These are phyloP conservation scores for Coniella lustricola DNA, from an alignment of 2,329 filamentous ascomycete species.

Conservation along the genomic window DNA sequence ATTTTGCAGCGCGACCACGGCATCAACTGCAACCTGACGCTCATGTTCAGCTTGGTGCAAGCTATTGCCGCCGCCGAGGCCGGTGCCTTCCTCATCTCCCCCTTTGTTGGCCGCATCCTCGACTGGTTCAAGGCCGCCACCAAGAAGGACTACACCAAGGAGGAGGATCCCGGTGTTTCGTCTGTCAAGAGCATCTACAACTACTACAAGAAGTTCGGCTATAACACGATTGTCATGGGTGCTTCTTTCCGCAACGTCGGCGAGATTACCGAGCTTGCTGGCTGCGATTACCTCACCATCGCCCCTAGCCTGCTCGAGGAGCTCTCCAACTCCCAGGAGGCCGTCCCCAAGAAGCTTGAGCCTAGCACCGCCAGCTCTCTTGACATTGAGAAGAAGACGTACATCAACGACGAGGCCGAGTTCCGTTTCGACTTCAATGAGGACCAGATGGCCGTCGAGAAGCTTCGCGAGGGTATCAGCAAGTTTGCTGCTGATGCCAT, in stretches of 20 bases:
- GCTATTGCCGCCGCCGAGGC: slow-evolving; percentile 95
- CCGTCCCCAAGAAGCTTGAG: slow-evolving; percentile 90
- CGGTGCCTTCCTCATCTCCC: slow-evolving; percentile 93
- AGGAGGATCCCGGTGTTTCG: slow-evolving; percentile 93
- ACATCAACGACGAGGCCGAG: slow-evolving; percentile 78
- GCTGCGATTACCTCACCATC: slow-evolving; percentile 98
- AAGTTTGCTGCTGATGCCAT: slow-evolving; percentile 96
- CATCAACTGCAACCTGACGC: slow-evolving; percentile 97
- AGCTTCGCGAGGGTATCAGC: slow-evolving; percentile 98
- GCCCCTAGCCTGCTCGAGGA: slow-evolving; percentile 92
- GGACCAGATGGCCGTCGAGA: slow-evolving; percentile 98
- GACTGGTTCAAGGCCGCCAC: slow-evolving; percentile 98
- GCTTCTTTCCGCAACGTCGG: slow-evolving; percentile 94
- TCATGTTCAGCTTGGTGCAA: slow-evolving; percentile 95
- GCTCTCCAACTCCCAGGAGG: slow-evolving; percentile 73
- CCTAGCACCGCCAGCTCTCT: slow-evolving; percentile 57
- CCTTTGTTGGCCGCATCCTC: slow-evolving; percentile 97
- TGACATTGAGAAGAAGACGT: slow-evolving; percentile 79
- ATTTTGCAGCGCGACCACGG: slow-evolving; percentile 93
- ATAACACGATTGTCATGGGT: slow-evolving; percentile 99
- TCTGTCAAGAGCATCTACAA: slow-evolving; percentile 93
- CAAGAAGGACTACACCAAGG: slow-evolving; percentile 86
- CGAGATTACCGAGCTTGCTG: slow-evolving; percentile 96
- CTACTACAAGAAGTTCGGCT: slow-evolving; percentile 99
- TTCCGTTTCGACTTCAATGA: slow-evolving; percentile 99